Base-by-base conservation (phyloP, 1,284 basidiomycete species). In the Apiotrichum gracile region DNA sequence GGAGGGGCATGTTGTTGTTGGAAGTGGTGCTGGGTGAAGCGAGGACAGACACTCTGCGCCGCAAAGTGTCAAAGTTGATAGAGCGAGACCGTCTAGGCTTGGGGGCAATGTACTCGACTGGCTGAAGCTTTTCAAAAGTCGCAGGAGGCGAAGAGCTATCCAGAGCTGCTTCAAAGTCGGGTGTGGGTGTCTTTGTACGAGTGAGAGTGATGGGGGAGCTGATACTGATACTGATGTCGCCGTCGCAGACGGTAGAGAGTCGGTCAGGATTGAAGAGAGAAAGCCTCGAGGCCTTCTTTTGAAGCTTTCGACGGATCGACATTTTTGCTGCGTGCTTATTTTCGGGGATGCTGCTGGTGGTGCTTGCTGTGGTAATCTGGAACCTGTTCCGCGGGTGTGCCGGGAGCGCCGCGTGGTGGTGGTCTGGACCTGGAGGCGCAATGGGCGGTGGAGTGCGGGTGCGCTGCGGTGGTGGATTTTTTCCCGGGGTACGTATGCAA, bases 211-310 rank as follows among this genome's bases (percentile, higher is more conserved):
- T 29, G 31, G 31, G 41, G 26, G 24, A 4, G 31, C 2, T 31
- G 31, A 10, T 31, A 31, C 31, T 31, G 31, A 31, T 10, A 31
- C 12, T n/a, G n/a, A n/a, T 31, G 16, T 31, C 31, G 40, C 46
- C 27, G 57, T 54, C 25, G 52, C 38, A 37, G 44, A 44, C 22
- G 43, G 41, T 21, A 21, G 24, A 12, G 43, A 40, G 24, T 22
- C 19, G 13, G 43, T 49, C 24, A 26, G 45, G 34, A 25, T 37
- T n/a, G 34, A 47, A 47, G 24, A 47, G 25, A 4, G 35, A 47
- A 17, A 47, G 35, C 5, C 46, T 13, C 34, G 46, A 47, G 12
- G 46, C 46, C 46, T 21, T 47, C 34, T 38, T 47, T 38, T 47
- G 34, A 47, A 47, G 34, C 17, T 25, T 38, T 13, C 24, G n/a